These are phyloP conservation scores for Porphyrellus cyaneotinctus DNA, from an alignment of 768 basidiomycete genomes.

Conservation along the genomic window DNA sequence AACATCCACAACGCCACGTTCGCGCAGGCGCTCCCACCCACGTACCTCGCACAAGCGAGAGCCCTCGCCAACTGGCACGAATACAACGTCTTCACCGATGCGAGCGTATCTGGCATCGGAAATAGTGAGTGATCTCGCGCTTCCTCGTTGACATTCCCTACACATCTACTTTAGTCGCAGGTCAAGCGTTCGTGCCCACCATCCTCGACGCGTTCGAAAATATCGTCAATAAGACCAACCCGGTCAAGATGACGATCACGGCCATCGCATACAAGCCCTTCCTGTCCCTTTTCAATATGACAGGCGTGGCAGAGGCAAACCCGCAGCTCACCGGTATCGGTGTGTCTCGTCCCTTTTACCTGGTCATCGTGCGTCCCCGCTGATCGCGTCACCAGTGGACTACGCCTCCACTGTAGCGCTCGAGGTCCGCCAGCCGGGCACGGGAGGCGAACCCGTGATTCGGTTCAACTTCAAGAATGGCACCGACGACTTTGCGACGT, in stretches of 20 bases:
- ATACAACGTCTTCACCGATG: constrained; percentile 59
- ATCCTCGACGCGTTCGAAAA: constrained; percentile 50
- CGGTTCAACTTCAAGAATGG: constrained; percentile 73
- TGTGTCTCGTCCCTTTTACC: constrained; percentile 17
- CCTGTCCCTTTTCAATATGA: constrained; percentile 75
- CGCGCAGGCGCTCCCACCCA: constrained; percentile 40
- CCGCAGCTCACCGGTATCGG: constrained; percentile 58
- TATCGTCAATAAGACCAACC: constrained; percentile 48
- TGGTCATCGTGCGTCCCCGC: neutral
- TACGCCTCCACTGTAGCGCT: constrained; percentile 56
- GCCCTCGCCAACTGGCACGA: constrained; percentile 72
- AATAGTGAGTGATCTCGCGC: constrained; percentile 44
- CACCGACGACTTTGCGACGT: constrained; percentile 44
- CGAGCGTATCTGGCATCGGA: constrained; percentile 52
- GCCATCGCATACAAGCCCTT: constrained; percentile 76
- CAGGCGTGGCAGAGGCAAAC: constrained; percentile 46
- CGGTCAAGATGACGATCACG: constrained; percentile 54
- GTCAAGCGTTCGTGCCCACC: constrained; percentile 57
- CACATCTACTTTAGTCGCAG: constrained; percentile 48
- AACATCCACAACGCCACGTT: constrained; percentile 63
- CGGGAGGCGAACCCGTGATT: constrained; percentile 46
- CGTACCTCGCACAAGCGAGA: constrained; percentile 50
- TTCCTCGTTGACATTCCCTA: neutral
- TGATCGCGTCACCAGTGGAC: constrained; percentile 40
- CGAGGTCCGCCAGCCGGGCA: constrained; percentile 51